Evolutionary conservation across 768 basidiomycete species (phyloP).

Genomic region (Chalciporus pseudorubinellus): DNA sequence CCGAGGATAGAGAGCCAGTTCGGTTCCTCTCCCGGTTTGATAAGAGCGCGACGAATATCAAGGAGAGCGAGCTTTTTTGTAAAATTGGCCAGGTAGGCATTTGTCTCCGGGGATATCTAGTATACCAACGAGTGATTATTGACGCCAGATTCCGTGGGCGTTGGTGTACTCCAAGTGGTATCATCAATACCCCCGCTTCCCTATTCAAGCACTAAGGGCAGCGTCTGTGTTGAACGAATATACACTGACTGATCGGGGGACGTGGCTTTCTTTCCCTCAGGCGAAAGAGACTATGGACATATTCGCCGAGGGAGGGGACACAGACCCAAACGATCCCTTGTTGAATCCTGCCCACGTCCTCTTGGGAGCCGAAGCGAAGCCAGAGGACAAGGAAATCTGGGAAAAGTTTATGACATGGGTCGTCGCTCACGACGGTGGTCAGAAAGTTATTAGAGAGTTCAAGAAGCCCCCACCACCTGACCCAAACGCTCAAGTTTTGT

Average conservation of each 20-base stretch:
- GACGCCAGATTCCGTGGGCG: conserved; percentile 52
- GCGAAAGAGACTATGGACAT: conserved; percentile 35
- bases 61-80: conserved; percentile 49
- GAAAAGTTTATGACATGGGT: conserved; percentile 47
- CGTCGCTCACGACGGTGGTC: conserved; percentile 38
- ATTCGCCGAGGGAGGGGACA: conserved; percentile 43
- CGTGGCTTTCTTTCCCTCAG: conserved; percentile 43
- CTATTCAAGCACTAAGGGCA: conserved; percentile 45
- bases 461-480: conserved; percentile 21
- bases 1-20: conserved; percentile 34
- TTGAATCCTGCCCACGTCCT: conserved; percentile 51
- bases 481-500: conserved; percentile 27
- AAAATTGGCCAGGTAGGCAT: conserved; percentile 45
- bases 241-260: conserved; percentile 51
- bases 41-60: conserved; percentile 60
- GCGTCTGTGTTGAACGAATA: conserved; percentile 50
- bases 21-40: conserved; percentile 57
- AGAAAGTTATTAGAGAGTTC: conserved; percentile 41
- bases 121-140: background rate
- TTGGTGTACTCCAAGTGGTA: conserved; percentile 54
- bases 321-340: conserved; percentile 36
- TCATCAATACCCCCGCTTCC: conserved; percentile 55
- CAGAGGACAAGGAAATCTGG: conserved; percentile 30
- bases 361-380: conserved; percentile 30
- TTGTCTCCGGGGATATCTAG: background rate